Base-by-base conservation (phyloP, 768 basidiomycete genomes). In the Kondoa subrosea region DNA sequence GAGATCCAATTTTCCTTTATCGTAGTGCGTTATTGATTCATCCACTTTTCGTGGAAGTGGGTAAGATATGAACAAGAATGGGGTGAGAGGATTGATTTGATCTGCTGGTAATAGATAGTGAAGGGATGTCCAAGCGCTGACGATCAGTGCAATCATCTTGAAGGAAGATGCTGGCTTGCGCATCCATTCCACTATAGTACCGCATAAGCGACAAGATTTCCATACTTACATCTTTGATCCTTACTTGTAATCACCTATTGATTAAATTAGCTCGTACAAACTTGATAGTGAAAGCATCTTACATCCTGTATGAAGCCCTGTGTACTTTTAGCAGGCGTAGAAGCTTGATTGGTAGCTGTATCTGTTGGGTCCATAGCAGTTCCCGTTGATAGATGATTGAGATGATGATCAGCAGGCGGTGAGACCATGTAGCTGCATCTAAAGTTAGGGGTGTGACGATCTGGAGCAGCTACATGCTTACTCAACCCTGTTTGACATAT, bases 11-110 rank as follows among this genome's bases (percentile, higher is more conserved):
- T 87, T 17, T 82, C 83, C 78, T 91, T 96, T 73, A 66, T 67
- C 72, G 67, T 73, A 75, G 21, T 67, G 67, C 50, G 79, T 73
- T 88, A 89, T 33, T 82, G 82, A 0, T 83, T 85, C 82, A 0
- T 81, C 81, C 2, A 81, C 75, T 0, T 85, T 82, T 1, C 77
- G 77, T 12, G 83, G 78, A 32, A 87, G 68, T n/a, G 72, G 81
- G 71, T 87, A 79, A 15, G 88, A 86, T 66, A 91, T 80, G 71
- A 87, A 83, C 71, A 97, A 80, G 27, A 91, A 71, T 14, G 82
- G 80, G 0, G 79, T 78, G 74, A 95, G 87, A 1, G 89, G 91
- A 75, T 96, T 17, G 79, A 3, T 21, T 17, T 26, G 15, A 70
- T 80, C 81, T 29, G 81, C 76, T 1, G 81, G 64, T 85, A 69